phyloP scores from a whole-genome alignment of 768 basidiomycete genomes.

The Lactarius hatsudake region DNA sequence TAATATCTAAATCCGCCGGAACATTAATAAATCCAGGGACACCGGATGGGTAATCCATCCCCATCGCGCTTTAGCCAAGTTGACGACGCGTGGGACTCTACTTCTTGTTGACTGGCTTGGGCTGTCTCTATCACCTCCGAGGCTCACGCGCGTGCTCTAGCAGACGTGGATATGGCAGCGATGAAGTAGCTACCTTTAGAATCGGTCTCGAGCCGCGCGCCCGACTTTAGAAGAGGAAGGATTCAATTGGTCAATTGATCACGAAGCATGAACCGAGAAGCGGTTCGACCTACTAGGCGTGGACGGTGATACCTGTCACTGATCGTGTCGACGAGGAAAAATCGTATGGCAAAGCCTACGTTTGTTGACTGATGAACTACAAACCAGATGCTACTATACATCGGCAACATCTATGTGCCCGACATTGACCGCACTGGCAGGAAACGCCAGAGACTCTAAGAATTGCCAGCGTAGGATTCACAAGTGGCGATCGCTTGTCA shows the following conservation, averaged over 20 bases:
- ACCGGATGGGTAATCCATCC: neutral
- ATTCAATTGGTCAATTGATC: neutral
- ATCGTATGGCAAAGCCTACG: conserved; percentile 43
- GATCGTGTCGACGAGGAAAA: too few relatives aligned
- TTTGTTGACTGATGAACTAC: neutral
- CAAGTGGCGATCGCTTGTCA: conserved; percentile 21
- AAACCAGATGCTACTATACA: conserved; percentile 39
- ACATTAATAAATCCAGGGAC: neutral
- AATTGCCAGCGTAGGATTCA: conserved; percentile 66
- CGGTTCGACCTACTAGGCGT: too few relatives aligned
- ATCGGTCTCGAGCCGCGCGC: conserved; percentile 16
- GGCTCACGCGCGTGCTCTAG: conserved; percentile 11
- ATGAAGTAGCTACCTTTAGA: conserved; percentile 4
- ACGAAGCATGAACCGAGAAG: too few relatives aligned
- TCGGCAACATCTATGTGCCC: conserved; percentile 71
- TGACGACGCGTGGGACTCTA: neutral
- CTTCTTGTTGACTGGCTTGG: conserved; percentile 1
- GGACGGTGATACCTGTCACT: too few relatives aligned
- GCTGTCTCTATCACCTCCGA: neutral
- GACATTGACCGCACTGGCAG: conserved; percentile 59
- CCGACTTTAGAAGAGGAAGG: neutral
- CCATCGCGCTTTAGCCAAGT: conserved; percentile 1
- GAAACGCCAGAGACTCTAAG: conserved; percentile 74
- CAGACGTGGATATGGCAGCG: conserved; percentile 5
- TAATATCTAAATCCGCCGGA: neutral